Conservation (phyloP, 805 yeast genomes). For the Blastobotrys attinorum region DNA sequence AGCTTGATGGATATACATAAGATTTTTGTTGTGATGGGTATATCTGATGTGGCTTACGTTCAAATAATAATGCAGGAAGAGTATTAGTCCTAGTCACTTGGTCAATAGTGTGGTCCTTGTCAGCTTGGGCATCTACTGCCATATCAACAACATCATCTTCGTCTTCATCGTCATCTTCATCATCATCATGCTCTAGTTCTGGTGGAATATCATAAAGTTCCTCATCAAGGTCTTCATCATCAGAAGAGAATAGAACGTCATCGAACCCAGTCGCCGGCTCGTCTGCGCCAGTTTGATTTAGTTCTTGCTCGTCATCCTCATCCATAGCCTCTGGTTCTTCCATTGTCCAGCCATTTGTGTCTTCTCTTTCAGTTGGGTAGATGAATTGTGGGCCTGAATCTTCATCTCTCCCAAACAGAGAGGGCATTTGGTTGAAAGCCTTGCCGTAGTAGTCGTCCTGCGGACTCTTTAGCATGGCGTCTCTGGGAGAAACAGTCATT, state of each 20-base stretch:
- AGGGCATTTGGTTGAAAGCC: constrained; percentile 4
- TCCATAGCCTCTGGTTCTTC: constrained; percentile 8
- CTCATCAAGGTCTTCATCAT: constrained; percentile 9
- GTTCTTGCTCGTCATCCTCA: constrained; percentile 18
- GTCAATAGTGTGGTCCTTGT: not conserved
- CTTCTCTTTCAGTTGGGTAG: constrained; percentile 2
- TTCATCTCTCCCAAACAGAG: constrained; percentile 6
- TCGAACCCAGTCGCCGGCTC: constrained; percentile 6
- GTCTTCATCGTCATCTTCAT: not conserved
- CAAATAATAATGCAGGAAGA: too few species aligned
- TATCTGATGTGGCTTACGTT: too few species aligned
- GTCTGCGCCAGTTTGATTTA: constrained; percentile 12
- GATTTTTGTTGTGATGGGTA: not conserved
- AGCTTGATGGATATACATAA: not conserved
- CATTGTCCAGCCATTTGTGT: not conserved
- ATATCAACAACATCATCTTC: constrained; percentile 1
- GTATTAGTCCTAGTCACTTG: too few species aligned
- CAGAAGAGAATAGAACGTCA: constrained; percentile 1
- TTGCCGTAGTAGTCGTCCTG: constrained; percentile 8
- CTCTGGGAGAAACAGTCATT: not conserved
- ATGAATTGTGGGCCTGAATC: constrained; percentile 8
- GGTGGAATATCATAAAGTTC: not conserved
- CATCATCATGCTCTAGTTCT: not conserved
- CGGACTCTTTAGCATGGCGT: constrained; percentile 11
- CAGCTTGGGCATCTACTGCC: too few species aligned